Conservation (phyloP, 2,329 filamentous ascomycete species). For the Colletotrichum nymphaeae region DNA sequence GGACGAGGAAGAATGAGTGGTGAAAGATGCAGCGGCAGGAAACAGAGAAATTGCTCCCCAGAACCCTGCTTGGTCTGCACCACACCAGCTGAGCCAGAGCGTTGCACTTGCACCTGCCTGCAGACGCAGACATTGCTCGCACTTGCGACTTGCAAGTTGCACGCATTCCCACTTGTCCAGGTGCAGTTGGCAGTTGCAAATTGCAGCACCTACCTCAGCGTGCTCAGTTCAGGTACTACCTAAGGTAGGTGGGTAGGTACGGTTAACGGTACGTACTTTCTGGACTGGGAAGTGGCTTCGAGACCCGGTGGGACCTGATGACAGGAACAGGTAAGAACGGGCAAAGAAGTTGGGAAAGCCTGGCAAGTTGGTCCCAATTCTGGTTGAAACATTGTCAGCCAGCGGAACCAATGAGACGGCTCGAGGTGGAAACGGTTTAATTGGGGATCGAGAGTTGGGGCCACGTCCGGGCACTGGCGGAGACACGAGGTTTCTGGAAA, state of each 20-base stretch:
- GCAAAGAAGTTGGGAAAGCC: conserved; percentile 3
- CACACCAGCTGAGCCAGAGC: not conserved
- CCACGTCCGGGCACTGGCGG: conserved; percentile 22
- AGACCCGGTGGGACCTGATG: conserved; percentile 5
- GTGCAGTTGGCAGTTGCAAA: not conserved
- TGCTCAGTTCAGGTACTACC: too few species aligned
- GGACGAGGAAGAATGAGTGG: not conserved
- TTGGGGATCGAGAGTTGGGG: conserved; percentile 26
- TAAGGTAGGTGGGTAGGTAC: not conserved
- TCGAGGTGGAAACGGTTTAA: conserved; percentile 33
- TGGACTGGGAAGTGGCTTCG: conserved; percentile 22
- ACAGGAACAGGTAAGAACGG: conserved; percentile 17
- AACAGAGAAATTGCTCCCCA: not conserved
- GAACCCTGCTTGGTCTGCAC: conserved; percentile 4
- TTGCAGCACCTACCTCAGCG: not conserved
- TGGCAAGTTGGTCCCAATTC: conserved; percentile 25
- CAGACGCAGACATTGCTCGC: not conserved
- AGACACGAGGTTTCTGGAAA: conserved; percentile 34
- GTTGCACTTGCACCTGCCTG: not conserved
- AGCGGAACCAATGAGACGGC: conserved; percentile 18
- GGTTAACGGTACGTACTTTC: conserved; percentile 1
- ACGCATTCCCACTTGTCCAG: conserved; percentile 5
- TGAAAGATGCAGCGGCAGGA: not conserved
- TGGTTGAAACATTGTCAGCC: conserved; percentile 32
- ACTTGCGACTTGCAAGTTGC: not conserved